Evolutionary conservation across 495 filamentous ascomycete genomes (phyloP).

Genomic region (Talaromyces nanjingensis): DNA sequence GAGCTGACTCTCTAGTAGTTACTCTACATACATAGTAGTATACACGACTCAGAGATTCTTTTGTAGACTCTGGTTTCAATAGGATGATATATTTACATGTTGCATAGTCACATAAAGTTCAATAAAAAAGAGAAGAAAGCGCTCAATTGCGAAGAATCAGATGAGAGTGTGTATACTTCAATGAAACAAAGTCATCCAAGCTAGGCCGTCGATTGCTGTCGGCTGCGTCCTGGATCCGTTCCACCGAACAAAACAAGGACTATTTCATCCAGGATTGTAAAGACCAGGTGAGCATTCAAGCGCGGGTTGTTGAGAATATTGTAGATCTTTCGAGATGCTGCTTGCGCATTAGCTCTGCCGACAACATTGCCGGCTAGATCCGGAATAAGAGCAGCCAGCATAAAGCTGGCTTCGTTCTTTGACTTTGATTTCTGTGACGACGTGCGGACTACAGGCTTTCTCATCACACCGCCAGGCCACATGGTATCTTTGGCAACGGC

Average conservation of each 20-base stretch:
- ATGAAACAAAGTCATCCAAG: not conserved
- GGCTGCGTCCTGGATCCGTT: conserved; percentile 14
- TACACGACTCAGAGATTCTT: too few species aligned
- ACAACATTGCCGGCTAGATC: conserved; percentile 78
- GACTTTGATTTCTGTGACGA: conserved; percentile 61
- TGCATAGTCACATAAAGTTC: not conserved
- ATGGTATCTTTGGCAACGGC: conserved; percentile 60
- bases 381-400: conserved; percentile 76
- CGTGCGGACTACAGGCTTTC: conserved; percentile 51
- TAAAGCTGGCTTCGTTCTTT: conserved; percentile 62
- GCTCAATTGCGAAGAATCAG: not conserved
- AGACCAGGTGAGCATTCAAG: conserved; percentile 66
- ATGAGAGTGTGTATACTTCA: not conserved
- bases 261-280: conserved; percentile 74
- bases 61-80: not conserved
- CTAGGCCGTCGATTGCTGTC: conserved; percentile 2
- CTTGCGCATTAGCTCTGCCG: conserved; percentile 76
- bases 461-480: conserved; percentile 67
- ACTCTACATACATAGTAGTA: too few species aligned
- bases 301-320: conserved; percentile 71
- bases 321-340: conserved; percentile 70
- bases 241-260: conserved; percentile 64
- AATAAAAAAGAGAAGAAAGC: not conserved
- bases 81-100: not conserved
- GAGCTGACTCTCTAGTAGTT: not conserved